phyloP scores from a whole-genome alignment of 225 moss, liverwort and hornwort genomes.

The Thuidium tamariscinum region DNA sequence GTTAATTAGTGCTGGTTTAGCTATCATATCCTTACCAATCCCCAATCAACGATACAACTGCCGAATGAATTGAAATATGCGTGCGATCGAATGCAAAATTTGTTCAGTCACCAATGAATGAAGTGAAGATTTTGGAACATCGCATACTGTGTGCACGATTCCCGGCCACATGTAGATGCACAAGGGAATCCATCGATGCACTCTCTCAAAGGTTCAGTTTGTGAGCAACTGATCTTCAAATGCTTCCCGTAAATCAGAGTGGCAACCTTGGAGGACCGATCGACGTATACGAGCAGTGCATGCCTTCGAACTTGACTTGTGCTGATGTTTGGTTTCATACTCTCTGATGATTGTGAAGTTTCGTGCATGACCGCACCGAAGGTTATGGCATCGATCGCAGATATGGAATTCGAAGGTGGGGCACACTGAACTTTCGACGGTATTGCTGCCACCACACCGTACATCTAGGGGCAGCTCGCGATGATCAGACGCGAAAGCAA shows the following conservation, averaged over 20 bases:
- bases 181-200: not conserved
- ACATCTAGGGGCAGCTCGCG: conserved; percentile 4
- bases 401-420: not conserved
- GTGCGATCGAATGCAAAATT: not conserved
- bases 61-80: not conserved
- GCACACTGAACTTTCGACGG: not conserved
- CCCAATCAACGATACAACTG: not conserved
- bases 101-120: not conserved
- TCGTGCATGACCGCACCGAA: not conserved
- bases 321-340: not conserved
- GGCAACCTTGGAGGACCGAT: not conserved
- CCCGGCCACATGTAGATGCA: not conserved
- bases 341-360: not conserved
- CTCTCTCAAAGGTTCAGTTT: not conserved
- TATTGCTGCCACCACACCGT: not conserved
- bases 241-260: not conserved
- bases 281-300: not conserved
- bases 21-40: not conserved
- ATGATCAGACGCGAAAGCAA: not conserved
- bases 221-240: not conserved
- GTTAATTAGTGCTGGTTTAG: not conserved
- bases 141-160: not conserved
- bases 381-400: not conserved
- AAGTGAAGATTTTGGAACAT: not conserved
- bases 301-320: not conserved